Evolutionary conservation across 139 green algal genomes (phyloP).

Genomic region (Zygnema circumcarinatum): DNA sequence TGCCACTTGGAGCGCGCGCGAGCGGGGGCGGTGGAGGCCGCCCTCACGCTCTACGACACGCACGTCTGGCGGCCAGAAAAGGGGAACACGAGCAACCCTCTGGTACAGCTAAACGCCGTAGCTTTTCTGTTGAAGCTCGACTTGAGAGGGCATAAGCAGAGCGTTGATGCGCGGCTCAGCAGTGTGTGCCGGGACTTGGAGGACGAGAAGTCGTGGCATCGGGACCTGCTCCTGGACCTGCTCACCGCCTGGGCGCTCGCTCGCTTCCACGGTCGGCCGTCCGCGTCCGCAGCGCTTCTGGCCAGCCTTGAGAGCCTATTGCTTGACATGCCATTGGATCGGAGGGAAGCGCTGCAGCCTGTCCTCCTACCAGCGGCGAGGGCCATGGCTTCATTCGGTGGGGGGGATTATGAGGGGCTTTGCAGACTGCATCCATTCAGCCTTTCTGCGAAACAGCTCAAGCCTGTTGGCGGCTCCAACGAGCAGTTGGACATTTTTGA

Average conservation of each 20-base stretch:
- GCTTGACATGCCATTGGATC: neutral
- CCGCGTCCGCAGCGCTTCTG: neutral
- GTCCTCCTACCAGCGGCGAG: neutral
- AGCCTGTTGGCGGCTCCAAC: slow-evolving; percentile 13
- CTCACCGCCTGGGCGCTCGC: slow-evolving; percentile 1
- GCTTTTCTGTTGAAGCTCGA: too few species aligned
- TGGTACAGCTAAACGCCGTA: too few species aligned
- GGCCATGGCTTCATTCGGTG: neutral
- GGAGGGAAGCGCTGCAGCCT: neutral
- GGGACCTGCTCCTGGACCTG: neutral
- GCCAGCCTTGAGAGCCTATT: neutral
- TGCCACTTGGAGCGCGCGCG: neutral
- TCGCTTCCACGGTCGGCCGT: neutral
- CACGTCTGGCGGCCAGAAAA: neutral
- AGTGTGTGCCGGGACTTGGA: too few species aligned
- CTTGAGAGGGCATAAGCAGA: too few species aligned
- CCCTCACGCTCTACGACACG: neutral
- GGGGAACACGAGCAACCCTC: too few species aligned
- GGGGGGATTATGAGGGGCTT: neutral
- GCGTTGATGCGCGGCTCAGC: too few species aligned
- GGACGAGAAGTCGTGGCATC: too few species aligned
- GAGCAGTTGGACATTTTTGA: slow-evolving; percentile 20
- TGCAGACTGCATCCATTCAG: neutral
- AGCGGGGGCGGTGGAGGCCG: neutral
- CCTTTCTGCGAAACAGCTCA: neutral